phyloP scores from a whole-genome alignment of 2,329 filamentous ascomycete genomes.

The Colletotrichum somersetense region DNA sequence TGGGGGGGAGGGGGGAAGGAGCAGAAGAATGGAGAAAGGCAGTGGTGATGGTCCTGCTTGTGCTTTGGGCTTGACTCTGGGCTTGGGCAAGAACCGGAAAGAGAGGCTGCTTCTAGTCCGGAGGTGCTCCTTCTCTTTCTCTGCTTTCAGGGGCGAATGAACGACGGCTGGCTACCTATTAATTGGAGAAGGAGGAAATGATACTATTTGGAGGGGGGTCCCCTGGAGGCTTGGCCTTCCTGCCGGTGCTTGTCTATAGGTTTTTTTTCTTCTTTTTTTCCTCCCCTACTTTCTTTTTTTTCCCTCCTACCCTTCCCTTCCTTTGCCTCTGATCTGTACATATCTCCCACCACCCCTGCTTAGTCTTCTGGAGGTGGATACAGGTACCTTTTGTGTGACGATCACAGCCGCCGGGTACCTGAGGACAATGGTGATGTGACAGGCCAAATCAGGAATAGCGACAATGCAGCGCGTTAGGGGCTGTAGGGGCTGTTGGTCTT shows the following conservation, averaged over 20 bases:
- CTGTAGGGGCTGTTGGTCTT: constrained; percentile 7
- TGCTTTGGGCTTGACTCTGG: constrained; percentile 23
- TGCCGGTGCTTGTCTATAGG: constrained; percentile 26
- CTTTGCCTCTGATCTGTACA: constrained; percentile 21
- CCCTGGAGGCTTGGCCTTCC: constrained; percentile 38
- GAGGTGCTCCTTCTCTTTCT: constrained; percentile 16
- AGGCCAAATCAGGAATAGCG: constrained; percentile 35
- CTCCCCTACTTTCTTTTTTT: constrained; percentile 18
- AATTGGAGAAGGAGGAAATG: constrained; percentile 41
- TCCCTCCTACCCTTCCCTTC: neutral
- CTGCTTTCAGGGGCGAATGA: constrained; percentile 40
- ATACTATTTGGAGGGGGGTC: constrained; percentile 31
- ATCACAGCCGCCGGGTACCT: constrained; percentile 40
- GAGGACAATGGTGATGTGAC: constrained; percentile 22
- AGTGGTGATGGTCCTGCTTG: constrained; percentile 17
- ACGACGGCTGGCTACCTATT: constrained; percentile 38
- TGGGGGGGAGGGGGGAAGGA: constrained; percentile 11
- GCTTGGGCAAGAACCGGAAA: constrained; percentile 28
- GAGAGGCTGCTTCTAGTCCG: constrained; percentile 10
- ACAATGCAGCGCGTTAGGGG: constrained; percentile 33
- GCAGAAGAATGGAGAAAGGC: constrained; percentile 7
- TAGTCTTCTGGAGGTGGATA: constrained; percentile 5
- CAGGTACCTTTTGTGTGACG: constrained; percentile 40
- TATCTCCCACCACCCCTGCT: constrained; percentile 15
- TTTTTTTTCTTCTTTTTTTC: constrained; percentile 3